phyloP scores from a whole-genome alignment of 2,329 filamentous ascomycete species.

The Fusarium torreyae region DNA sequence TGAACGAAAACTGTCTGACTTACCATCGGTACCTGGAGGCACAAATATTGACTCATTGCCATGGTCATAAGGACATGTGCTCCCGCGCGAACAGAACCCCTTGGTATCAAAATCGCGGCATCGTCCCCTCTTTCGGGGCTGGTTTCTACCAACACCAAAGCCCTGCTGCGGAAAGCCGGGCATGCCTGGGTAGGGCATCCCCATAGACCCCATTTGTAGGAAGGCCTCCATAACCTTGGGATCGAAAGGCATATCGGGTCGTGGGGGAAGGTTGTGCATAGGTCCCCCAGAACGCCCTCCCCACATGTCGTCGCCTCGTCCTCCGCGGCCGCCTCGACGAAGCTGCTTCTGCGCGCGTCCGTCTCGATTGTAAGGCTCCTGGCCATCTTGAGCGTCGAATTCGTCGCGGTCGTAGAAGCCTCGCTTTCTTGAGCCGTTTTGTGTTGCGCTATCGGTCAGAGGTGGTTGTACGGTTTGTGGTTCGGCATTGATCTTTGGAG shows the following conservation, averaged over 20 bases:
- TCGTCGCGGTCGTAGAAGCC: constrained; percentile 54
- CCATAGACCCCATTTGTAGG: constrained; percentile 73
- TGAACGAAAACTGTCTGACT: constrained; percentile 6
- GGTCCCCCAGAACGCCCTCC: constrained; percentile 35
- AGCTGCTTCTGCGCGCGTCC: constrained; percentile 72
- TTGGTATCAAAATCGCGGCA: constrained; percentile 82
- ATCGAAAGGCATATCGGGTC: constrained; percentile 64
- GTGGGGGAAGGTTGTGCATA: constrained; percentile 38
- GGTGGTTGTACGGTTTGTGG: constrained; percentile 42
- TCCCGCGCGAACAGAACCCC: constrained; percentile 79
- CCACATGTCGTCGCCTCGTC: constrained; percentile 45
- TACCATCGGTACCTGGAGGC: constrained; percentile 52
- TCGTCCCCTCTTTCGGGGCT: constrained; percentile 61
- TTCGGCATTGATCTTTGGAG: constrained; percentile 49
- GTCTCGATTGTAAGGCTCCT: constrained; percentile 47
- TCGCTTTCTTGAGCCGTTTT: constrained; percentile 54
- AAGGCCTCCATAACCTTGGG: constrained; percentile 74
- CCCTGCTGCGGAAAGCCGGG: constrained; percentile 57
- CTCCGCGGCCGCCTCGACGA: constrained; percentile 65
- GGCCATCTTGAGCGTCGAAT: constrained; percentile 34
- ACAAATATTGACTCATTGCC: constrained; percentile 66
- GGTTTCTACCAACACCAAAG: constrained; percentile 41
- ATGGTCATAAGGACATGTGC: constrained; percentile 79
- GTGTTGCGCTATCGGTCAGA: constrained; percentile 18
- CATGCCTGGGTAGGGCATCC: constrained; percentile 59